Conservation (phyloP, 192 early-diverging fungal genomes). For the Backusella sp. region DNA sequence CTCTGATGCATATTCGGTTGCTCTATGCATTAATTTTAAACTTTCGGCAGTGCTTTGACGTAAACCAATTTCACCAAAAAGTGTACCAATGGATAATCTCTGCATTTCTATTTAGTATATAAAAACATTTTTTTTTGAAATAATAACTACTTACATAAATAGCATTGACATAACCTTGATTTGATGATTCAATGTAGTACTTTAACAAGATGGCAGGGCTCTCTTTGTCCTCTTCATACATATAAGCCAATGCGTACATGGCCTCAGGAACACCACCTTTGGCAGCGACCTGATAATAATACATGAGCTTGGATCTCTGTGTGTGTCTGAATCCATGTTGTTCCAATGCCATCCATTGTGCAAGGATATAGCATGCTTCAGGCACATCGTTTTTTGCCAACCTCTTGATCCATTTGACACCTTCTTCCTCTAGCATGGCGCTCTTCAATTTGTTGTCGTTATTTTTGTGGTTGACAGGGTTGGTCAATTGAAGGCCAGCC, state of each 20-base stretch:
- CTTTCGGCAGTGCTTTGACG: slow-evolving; percentile 67
- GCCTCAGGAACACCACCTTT: slow-evolving; percentile 64
- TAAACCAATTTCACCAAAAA: slow-evolving; percentile 72
- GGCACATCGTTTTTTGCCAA: slow-evolving; percentile 61
- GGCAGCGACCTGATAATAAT: slow-evolving; percentile 58
- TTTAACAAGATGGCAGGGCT: slow-evolving; percentile 50
- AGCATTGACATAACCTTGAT: slow-evolving; percentile 60
- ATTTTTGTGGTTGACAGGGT: background rate
- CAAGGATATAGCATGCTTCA: slow-evolving; percentile 72
- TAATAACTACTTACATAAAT: slow-evolving; percentile 49
- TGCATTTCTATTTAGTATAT: slow-evolving; percentile 27
- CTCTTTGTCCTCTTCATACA: slow-evolving; percentile 18
- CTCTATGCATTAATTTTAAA: slow-evolving; percentile 75
- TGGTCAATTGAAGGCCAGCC: background rate
- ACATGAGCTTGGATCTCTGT: background rate
- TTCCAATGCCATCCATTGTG: slow-evolving; percentile 64
- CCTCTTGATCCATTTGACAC: slow-evolving; percentile 65
- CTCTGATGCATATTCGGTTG: slow-evolving; percentile 67
- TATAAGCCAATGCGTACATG: slow-evolving; percentile 51
- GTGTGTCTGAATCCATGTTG: slow-evolving; percentile 39
- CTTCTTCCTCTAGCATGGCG: slow-evolving; percentile 46
- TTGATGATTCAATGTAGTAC: slow-evolving; percentile 57
- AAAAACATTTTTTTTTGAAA: no score
- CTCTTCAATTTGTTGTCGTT: background rate
- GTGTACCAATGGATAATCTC: slow-evolving; percentile 74